A percentile compares a stretch with the other conserved stretches of the same genome.
phyloP scores from a whole-genome alignment of 306 rosid species.

The Dalbergia oliveri region DNA sequence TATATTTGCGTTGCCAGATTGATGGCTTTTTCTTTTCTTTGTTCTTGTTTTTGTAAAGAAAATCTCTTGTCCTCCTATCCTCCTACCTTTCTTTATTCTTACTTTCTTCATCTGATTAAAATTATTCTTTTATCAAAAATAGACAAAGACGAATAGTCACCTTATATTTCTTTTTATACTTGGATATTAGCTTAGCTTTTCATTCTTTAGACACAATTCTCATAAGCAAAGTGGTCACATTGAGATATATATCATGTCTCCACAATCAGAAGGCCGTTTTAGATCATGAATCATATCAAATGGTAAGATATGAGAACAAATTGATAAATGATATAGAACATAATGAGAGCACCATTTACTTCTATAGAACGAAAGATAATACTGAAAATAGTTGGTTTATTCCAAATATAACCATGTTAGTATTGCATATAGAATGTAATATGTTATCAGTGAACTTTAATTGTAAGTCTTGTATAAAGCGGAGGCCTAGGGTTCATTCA shows the following conservation, averaged over 20 bases:
- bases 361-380: neutral
- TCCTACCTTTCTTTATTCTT: too few relatives aligned
- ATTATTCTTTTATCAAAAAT: too few relatives aligned
- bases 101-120: too few relatives aligned
- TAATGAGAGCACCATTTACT: neutral
- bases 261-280: neutral
- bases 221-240: neutral
- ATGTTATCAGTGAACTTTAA: neutral
- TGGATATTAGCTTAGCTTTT: neutral
- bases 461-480: neutral
- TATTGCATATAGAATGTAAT: neutral
- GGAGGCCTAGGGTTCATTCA: neutral
- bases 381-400: neutral
- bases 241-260: neutral
- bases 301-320: neutral
- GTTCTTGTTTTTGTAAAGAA: too few relatives aligned
- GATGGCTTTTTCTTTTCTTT: too few relatives aligned
- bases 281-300: neutral
- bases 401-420: neutral
- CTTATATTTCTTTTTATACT: neutral
- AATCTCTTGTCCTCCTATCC: too few relatives aligned
- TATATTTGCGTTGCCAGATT: too few relatives aligned
- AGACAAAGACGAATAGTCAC: too few relatives aligned
- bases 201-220: slow-evolving; percentile 7
- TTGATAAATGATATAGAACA: neutral